These are phyloP conservation scores for carrot (Daucus carota) DNA, from an alignment of 129 eudicot genomes.

Conservation along the genomic window DH1_v3.0 NC_030381.2:52350001-52350500, in stretches of 20 bases:
- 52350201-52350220: slow-evolving; percentile 22
- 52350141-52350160: slow-evolving; percentile 27
- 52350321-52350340: slow-evolving; percentile 6
- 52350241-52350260: slow-evolving; percentile 30
- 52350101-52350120: slow-evolving; percentile 16
- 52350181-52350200: slow-evolving; percentile 31
- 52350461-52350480: neutral
- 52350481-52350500: no score
- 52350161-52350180: slow-evolving; percentile 18
- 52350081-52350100: slow-evolving; percentile 64
- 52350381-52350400: neutral
- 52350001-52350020: slow-evolving; percentile 47
- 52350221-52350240: slow-evolving; percentile 22
- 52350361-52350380: slow-evolving; percentile 4
- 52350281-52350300: slow-evolving; percentile 15
- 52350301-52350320: slow-evolving; percentile 17
- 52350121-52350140: slow-evolving; percentile 11
- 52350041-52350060: slow-evolving; percentile 42
- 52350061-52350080: slow-evolving; percentile 78
- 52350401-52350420: neutral
- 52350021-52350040: slow-evolving; percentile 40
- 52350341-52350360: slow-evolving; percentile 9
- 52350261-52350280: slow-evolving; percentile 18
- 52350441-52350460: neutral
- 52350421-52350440: neutral